Percentiles rank a stretch among this genome's conserved stretches.
phyloP scores from a whole-genome alignment of 1,284 basidiomycete genomes.

The Pterulicium gracile region DNA sequence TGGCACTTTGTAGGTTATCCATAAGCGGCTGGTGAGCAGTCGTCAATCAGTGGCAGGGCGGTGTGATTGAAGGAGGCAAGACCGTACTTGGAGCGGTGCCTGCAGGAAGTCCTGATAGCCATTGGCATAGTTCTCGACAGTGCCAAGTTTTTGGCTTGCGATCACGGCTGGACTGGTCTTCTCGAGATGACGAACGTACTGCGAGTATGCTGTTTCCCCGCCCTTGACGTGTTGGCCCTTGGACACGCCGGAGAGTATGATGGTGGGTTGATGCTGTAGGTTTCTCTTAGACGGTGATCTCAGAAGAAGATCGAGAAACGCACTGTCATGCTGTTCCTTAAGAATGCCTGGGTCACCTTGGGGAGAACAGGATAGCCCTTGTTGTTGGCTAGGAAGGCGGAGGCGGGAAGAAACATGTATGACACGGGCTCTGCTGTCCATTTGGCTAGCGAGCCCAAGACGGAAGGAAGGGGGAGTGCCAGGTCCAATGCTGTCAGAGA shows the following conservation, averaged over 20 bases:
- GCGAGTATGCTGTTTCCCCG: constrained; percentile 80
- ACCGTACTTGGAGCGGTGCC: constrained; percentile 76
- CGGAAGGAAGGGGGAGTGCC: constrained; percentile 74
- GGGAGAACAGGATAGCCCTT: constrained; percentile 97
- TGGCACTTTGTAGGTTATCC: constrained; percentile 92
- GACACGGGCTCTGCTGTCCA: constrained; percentile 92
- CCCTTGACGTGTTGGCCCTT: constrained; percentile 63
- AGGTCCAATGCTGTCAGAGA: constrained; percentile 74
- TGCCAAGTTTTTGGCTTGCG: constrained; percentile 48
- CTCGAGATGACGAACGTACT: constrained; percentile 83
- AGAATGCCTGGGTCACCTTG: constrained; percentile 83
- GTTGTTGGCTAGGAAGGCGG: constrained; percentile 88
- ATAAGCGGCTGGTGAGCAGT: constrained; percentile 69
- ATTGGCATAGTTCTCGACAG: constrained; percentile 81
- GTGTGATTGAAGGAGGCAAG: constrained; percentile 5
- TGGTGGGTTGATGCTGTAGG: constrained; percentile 64
- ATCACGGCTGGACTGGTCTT: constrained; percentile 57
- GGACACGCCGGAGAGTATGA: constrained; percentile 69
- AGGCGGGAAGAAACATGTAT: constrained; percentile 81
- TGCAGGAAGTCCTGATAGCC: constrained; percentile 96
- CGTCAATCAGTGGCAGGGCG: constrained; percentile 5
- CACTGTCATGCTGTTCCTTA: constrained; percentile 82
- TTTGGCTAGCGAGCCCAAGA: constrained; percentile 59
- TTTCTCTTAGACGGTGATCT: constrained; percentile 7
- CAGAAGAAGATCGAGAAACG: constrained; percentile 18